phyloP scores from a whole-genome alignment of 164 flowering plant species.

The Aristolochia contorta region DNA sequence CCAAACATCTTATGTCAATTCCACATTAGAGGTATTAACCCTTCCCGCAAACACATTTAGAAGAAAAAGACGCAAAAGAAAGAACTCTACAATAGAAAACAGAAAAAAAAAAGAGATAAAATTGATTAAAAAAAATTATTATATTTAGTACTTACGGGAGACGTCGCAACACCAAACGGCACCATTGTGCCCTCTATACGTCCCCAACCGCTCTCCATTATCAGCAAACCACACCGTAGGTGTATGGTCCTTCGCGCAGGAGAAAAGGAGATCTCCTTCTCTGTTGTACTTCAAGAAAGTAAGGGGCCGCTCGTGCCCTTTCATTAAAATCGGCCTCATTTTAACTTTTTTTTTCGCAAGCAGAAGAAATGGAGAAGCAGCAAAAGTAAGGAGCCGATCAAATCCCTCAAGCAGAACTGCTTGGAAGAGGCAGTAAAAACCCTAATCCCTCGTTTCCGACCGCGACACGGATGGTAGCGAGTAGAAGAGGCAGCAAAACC shows the following conservation, averaged over 20 bases:
- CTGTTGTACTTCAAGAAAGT: conserved; percentile 80
- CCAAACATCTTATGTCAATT: too few species aligned
- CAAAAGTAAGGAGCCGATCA: too few species aligned
- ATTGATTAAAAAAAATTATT: not conserved
- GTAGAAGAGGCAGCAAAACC: too few species aligned
- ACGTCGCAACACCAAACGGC: conserved; percentile 95
- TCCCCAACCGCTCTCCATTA: conserved; percentile 85
- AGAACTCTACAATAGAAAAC: not conserved
- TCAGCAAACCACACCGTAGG: conserved; percentile 95
- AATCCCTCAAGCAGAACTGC: too few species aligned
- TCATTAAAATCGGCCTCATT: conserved; percentile 95
- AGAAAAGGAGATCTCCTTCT: conserved; percentile 90
- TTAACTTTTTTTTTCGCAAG: not conserved
- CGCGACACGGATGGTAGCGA: too few species aligned
- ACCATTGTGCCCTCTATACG: conserved; percentile 85
- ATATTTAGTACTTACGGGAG: conserved; percentile 32
- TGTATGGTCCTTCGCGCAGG: conserved; percentile 83
- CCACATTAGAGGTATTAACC: too few species aligned
- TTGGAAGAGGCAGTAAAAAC: too few species aligned
- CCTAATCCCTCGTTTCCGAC: too few species aligned
- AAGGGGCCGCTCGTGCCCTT: conserved; percentile 91
- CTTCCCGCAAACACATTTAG: too few species aligned
- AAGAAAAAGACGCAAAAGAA: too few species aligned
- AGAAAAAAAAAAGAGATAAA: too few species aligned
- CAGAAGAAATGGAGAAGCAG: too few species aligned